These are phyloP conservation scores for Fusarium poae DNA, from an alignment of 2,329 filamentous ascomycete genomes.

Conservation along the genomic window DNA sequence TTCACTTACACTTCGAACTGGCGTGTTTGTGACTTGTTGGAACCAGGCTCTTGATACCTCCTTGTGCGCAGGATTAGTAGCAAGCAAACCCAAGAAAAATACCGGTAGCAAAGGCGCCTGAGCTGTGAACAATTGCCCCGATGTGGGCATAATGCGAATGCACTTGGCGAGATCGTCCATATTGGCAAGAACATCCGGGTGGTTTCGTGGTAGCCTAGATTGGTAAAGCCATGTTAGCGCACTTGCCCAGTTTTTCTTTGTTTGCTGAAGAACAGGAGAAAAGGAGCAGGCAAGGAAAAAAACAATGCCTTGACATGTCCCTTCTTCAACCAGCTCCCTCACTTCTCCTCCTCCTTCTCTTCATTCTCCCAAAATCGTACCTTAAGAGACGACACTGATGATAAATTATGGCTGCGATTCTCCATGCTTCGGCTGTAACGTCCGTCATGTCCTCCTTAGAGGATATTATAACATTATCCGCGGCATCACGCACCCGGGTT, in stretches of 20 bases:
- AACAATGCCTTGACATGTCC: background rate
- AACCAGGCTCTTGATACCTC: slow-evolving; percentile 54
- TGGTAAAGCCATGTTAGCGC: slow-evolving; percentile 19
- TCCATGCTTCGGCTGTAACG: slow-evolving; percentile 59
- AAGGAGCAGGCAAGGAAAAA: background rate
- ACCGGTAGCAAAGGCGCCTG: slow-evolving; percentile 59
- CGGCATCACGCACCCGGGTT: slow-evolving; percentile 50
- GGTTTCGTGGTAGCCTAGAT: slow-evolving; percentile 55
- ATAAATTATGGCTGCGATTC: slow-evolving; percentile 56
- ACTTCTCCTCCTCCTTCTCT: background rate
- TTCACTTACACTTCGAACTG: slow-evolving; percentile 57
- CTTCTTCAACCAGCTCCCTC: background rate
- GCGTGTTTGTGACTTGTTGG: slow-evolving; percentile 53
- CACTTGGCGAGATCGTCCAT: slow-evolving; percentile 53
- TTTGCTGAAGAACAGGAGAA: background rate
- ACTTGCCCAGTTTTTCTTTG: background rate
- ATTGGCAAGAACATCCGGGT: slow-evolving; percentile 52
- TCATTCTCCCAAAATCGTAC: slow-evolving; percentile 39
- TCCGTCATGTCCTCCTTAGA: slow-evolving; percentile 55
- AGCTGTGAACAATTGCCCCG: slow-evolving; percentile 57
- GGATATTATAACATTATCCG: slow-evolving; percentile 45
- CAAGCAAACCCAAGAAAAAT: slow-evolving; percentile 57
- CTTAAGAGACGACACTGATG: slow-evolving; percentile 56
- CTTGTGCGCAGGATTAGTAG: slow-evolving; percentile 49
- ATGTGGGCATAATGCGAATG: slow-evolving; percentile 58